phyloP scores from a whole-genome alignment of 495 filamentous ascomycete genomes.

The Chaetomium fimeti region DNA sequence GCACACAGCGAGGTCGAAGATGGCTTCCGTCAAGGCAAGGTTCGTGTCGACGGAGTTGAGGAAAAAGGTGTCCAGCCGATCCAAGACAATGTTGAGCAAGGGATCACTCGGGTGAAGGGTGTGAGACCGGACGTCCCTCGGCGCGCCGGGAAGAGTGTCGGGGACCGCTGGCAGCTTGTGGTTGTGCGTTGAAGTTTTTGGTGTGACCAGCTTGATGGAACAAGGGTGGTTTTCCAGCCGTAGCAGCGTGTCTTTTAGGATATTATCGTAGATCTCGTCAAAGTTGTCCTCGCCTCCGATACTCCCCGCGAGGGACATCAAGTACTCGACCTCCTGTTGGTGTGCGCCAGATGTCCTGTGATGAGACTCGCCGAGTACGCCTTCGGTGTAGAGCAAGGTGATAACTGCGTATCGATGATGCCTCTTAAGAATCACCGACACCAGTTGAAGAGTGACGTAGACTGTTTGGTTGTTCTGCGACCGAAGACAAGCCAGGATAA shows the following conservation, averaged over 20 bases:
- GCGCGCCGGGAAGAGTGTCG: slow-evolving; percentile 53
- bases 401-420: slow-evolving; percentile 83
- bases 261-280: slow-evolving; percentile 76
- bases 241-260: slow-evolving; percentile 74
- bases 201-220: slow-evolving; percentile 58
- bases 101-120: slow-evolving; percentile 70
- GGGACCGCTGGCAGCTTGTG: slow-evolving; percentile 50
- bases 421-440: slow-evolving; percentile 77
- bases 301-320: slow-evolving; percentile 69
- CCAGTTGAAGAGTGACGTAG: slow-evolving; percentile 78
- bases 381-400: slow-evolving; percentile 66
- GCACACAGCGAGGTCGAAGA: slow-evolving; percentile 80
- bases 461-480: slow-evolving; percentile 86
- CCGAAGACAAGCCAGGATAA: slow-evolving; percentile 80
- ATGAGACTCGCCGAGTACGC: slow-evolving; percentile 48
- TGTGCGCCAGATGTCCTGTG: slow-evolving; percentile 75
- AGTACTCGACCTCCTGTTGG: slow-evolving; percentile 71
- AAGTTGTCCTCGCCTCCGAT: slow-evolving; percentile 69
- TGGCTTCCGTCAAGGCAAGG: slow-evolving; percentile 74
- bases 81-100: slow-evolving; percentile 67
- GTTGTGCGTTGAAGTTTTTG: slow-evolving; percentile 53
- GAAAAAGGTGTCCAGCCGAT: slow-evolving; percentile 74
- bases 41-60: slow-evolving; percentile 89
- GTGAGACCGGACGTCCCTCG: slow-evolving; percentile 56
- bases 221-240: slow-evolving; percentile 80